Conservation (phyloP, 2,329 filamentous ascomycete genomes). For the Clonostachys byssicola region DNA sequence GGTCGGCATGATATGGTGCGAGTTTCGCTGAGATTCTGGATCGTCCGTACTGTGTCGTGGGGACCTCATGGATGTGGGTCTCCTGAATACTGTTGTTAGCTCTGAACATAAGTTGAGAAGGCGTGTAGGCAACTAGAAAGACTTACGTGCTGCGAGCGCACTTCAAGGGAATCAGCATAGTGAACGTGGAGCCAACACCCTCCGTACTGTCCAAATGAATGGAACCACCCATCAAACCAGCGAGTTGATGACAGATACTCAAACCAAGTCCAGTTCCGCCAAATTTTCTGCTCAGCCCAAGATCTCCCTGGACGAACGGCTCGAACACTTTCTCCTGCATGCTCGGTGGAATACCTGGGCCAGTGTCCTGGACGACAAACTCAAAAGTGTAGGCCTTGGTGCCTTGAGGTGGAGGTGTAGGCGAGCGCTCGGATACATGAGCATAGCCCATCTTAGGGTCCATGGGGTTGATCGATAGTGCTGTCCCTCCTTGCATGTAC, state of each 20-base stretch:
- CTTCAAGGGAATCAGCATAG: slow-evolving; percentile 75
- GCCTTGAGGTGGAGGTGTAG: slow-evolving; percentile 55
- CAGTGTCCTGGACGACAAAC: slow-evolving; percentile 85
- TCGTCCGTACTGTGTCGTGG: neutral
- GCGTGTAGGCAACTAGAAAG: too few relatives aligned
- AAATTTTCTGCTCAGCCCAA: slow-evolving; percentile 84
- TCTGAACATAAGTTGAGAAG: too few relatives aligned
- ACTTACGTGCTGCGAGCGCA: slow-evolving; percentile 60
- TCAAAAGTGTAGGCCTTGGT: slow-evolving; percentile 72
- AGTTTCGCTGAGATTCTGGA: neutral
- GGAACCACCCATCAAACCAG: slow-evolving; percentile 75
- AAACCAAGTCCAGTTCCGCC: slow-evolving; percentile 85
- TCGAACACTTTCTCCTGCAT: slow-evolving; percentile 85
- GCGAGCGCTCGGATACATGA: slow-evolving; percentile 48
- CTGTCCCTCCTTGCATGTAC: slow-evolving; percentile 35
- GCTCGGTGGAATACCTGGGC: slow-evolving; percentile 75
- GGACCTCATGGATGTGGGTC: neutral
- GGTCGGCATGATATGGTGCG: neutral
- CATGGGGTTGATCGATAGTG: slow-evolving; percentile 58
- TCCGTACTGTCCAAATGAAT: slow-evolving; percentile 69
- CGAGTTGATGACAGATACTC: slow-evolving; percentile 85
- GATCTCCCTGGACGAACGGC: slow-evolving; percentile 90
- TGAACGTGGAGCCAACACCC: slow-evolving; percentile 76
- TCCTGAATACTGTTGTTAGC: neutral
- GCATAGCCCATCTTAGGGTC: slow-evolving; percentile 49